phyloP scores from a whole-genome alignment of 768 basidiomycete species.

The Russula ochroleuca region DNA sequence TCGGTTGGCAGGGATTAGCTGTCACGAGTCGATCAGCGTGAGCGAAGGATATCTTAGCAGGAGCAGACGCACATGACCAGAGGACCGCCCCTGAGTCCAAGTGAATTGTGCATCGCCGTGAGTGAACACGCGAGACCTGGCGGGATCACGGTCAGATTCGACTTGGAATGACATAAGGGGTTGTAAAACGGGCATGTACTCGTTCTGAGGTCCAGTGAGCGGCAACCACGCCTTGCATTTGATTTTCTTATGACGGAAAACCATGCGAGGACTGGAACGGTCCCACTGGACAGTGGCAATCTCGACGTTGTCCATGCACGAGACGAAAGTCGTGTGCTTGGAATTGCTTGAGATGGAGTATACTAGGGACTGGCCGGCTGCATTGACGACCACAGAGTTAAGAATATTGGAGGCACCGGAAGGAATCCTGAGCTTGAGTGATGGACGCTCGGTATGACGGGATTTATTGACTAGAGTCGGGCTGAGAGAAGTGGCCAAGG shows the following conservation, averaged over 20 bases:
- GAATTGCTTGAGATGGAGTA: conserved; percentile 1
- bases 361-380: background rate
- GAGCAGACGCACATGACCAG: conserved; percentile 10
- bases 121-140: conserved; percentile 13
- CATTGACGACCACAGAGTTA: background rate
- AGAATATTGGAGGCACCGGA: background rate
- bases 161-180: background rate
- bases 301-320: conserved; percentile 6
- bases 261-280: conserved; percentile 10
- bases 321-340: conserved; percentile 1
- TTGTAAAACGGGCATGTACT: background rate
- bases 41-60: background rate
- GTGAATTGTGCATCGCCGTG: conserved; percentile 9
- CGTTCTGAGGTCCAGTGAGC: background rate
- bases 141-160: background rate
- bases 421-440: background rate
- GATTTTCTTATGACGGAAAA: conserved; percentile 5
- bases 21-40: background rate
- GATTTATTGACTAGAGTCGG: no score
- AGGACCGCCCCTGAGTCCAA: background rate
- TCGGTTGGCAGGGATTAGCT: conserved; percentile 14
- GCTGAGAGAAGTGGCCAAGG: no score
- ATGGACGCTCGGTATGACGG: background rate
- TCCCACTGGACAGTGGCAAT: conserved; percentile 12
- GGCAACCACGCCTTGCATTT: conserved; percentile 15